These are phyloP conservation scores for Solanum rostratum DNA, from an alignment of 257 asterid genomes.

Conservation along the genomic window DNA sequence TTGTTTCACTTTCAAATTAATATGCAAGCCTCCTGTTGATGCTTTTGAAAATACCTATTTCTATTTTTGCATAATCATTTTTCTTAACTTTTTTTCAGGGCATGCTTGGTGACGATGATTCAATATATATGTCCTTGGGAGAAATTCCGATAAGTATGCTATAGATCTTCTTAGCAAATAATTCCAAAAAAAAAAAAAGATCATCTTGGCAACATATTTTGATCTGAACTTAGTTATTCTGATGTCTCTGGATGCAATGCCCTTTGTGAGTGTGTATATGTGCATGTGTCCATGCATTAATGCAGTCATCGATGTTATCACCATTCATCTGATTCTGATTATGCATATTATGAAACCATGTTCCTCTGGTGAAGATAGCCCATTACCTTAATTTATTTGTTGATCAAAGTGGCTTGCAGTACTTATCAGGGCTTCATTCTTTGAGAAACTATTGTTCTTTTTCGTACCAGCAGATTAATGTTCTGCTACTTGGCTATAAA, in stretches of 20 bases:
- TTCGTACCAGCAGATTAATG: not conserved
- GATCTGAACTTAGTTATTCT: not conserved
- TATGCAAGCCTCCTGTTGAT: not conserved
- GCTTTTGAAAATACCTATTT: not conserved
- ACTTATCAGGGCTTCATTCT: not conserved
- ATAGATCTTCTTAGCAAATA: not conserved
- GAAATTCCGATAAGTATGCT: constrained; percentile 86
- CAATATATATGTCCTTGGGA: constrained; percentile 87
- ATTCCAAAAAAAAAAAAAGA: not conserved
- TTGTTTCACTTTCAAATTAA: not conserved
- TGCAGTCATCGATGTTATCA: not conserved
- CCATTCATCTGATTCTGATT: not conserved
- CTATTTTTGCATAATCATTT: not conserved
- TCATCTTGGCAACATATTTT: not conserved
- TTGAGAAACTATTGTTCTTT: not conserved
- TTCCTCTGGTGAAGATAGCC: not conserved
- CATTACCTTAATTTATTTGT: not conserved
- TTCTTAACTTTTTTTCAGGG: constrained; percentile 36
- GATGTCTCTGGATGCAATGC: not conserved
- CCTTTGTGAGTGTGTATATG: not conserved
- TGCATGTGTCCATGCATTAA: not conserved
- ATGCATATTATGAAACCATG: not conserved
- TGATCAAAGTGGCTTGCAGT: not conserved
- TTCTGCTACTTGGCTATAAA: not conserved
- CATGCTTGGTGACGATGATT: constrained; percentile 90